phyloP scores from a whole-genome alignment of 169 alveolate genomes.

The Cryptosporidium bovis region DNA sequence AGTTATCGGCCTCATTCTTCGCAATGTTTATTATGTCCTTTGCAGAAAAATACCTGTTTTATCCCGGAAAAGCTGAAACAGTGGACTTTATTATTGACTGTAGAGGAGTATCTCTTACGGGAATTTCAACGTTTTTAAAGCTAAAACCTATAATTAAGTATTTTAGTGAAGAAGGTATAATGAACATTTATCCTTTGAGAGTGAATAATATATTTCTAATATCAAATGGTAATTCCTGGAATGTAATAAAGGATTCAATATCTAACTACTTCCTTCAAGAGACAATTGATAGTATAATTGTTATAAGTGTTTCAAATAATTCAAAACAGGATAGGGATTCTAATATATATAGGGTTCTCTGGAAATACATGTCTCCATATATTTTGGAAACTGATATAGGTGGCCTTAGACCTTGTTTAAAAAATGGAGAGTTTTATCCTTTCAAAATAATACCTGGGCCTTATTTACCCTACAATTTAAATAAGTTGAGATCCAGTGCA shows the following conservation, averaged over 20 bases:
- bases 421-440: conserved; percentile 44
- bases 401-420: conserved; percentile 36
- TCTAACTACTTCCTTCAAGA: conserved; percentile 16
- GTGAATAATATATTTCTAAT: conserved; percentile 23
- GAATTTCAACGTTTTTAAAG: conserved; percentile 28
- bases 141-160: conserved; percentile 34
- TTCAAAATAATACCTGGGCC: conserved; percentile 63
- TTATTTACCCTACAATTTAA: conserved; percentile 4
- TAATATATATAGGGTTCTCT: conserved; percentile 8
- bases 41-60: conserved; percentile 59
- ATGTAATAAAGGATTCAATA: conserved; percentile 30
- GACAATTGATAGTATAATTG: conserved; percentile 24
- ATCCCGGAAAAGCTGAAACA: conserved; percentile 53
- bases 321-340: conserved; percentile 15
- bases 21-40: conserved; percentile 51
- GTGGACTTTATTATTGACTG: conserved; percentile 54
- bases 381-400: conserved; percentile 49
- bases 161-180: conserved; percentile 59
- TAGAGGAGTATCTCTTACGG: conserved; percentile 29
- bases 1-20: conserved; percentile 42
- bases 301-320: conserved; percentile 42
- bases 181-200: conserved; percentile 48
- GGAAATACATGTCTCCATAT: conserved; percentile 65
- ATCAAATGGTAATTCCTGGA: conserved; percentile 28
- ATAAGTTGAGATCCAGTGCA: background rate